Percentiles rank a stretch among this genome's conserved stretches.
Evolutionary conservation across 768 basidiomycete species (phyloP).

Genomic region (Pleurotus djamor): DNA sequence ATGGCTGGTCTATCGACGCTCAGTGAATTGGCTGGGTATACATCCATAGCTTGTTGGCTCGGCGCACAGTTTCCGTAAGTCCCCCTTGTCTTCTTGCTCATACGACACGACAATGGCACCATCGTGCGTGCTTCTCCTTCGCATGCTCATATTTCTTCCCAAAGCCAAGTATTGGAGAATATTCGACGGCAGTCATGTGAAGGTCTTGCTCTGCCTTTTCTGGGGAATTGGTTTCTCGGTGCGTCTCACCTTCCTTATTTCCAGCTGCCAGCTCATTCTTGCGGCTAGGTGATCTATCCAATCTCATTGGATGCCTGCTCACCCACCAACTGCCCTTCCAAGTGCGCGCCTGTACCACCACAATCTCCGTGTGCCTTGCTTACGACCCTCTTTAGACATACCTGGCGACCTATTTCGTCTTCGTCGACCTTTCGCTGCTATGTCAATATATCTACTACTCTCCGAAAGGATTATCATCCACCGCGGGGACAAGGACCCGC

Average conservation of each 20-base stretch:
- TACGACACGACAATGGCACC: not conserved
- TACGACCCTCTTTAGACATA: constrained; percentile 55
- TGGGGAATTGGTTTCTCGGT: constrained; percentile 93
- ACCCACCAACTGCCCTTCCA: constrained; percentile 96
- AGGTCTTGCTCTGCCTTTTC: constrained; percentile 89
- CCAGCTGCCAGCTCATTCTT: not conserved
- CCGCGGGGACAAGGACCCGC: constrained; percentile 16
- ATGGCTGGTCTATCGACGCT: constrained; percentile 20
- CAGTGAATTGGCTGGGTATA: constrained; percentile 68
- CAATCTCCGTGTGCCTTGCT: not conserved
- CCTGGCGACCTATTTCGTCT: constrained; percentile 89
- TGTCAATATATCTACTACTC: constrained; percentile 82
- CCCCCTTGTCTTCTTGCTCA: not conserved
- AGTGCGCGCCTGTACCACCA: constrained; percentile 38
- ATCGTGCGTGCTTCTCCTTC: not conserved
- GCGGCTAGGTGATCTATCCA: constrained; percentile 81
- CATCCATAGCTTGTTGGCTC: constrained; percentile 78
- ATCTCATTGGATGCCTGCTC: constrained; percentile 87
- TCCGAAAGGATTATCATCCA: constrained; percentile 14
- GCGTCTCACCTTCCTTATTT: constrained; percentile 17
- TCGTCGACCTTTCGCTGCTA: constrained; percentile 75
- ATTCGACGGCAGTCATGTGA: constrained; percentile 74
- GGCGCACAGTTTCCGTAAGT: constrained; percentile 87
- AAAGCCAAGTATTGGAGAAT: constrained; percentile 85
- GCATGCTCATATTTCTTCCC: not conserved